Evolutionary conservation across 306 rosid genomes (phyloP), one percentile per base, ranked within the genome.

Genomic region (Prunus armeniaca): DNA sequence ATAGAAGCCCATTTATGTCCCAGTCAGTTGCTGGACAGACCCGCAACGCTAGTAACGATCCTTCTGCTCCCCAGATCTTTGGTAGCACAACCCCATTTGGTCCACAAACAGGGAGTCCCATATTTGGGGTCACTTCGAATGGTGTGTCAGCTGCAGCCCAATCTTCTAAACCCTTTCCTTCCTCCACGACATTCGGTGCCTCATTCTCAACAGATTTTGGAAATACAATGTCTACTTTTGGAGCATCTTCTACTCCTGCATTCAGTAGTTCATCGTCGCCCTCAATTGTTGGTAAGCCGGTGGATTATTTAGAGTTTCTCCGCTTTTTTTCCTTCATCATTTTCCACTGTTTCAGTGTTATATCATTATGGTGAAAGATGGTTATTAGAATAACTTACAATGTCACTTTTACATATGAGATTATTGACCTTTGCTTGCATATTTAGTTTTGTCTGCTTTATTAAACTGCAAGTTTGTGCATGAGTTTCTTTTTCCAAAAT

Each of bases 101-200:
- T 63, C 77, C 89, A 14, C 93, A 90, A 78, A 65, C 92, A 4
- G 90, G 91, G 63, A 69, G 82, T 70, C 80, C 97, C 54, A 54
- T 90, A 41, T 91, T 38, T 38, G 9, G 96, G 49, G 92, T 96
- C 77, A 89, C 92, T 73, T 85, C 96, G 30, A 90, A 96, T 34
- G 97, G 98, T 46, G 97, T 92, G 7, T 90, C 90, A 87, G 97
- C 97, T 19, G 81, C 93, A 45, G 14, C 93, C 67, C 98, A 86
- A 62, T 34, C 84, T 14, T 76, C 94, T 41, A 87, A 95, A 45
- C 95, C 94, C n/a, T 88, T 91, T 87, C 84, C 96, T 60, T 83
- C 94, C 46, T 74, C 82, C 20, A 78, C 93, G 12, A 56, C 89
- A 45, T 93, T 83, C 20, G 86, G 86, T 19, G 86, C 86, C 64